A percentile compares a stretch with the other conserved stretches of the same genome.
Conservation (phyloP, 2,329 filamentous ascomycete genomes). For the Ophiostoma novo-ulmi region DNA sequence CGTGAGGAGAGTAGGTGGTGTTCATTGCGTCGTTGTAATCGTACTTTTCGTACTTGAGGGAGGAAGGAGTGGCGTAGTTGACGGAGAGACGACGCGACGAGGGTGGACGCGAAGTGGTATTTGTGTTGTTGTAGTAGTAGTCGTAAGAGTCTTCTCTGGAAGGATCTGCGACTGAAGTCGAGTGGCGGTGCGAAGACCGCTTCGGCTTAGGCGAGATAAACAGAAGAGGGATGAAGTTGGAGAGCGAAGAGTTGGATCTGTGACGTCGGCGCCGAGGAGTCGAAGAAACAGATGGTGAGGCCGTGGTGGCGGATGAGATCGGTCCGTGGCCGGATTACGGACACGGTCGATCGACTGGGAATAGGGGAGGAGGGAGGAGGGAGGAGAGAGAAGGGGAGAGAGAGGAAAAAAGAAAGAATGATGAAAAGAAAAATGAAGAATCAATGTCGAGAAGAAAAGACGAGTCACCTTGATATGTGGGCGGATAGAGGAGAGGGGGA, state of each 20-base stretch:
- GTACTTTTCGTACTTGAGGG: slow-evolving; percentile 28
- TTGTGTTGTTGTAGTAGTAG: slow-evolving; percentile 15
- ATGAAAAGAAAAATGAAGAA: slow-evolving; percentile 35
- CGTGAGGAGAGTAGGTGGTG: slow-evolving; percentile 41
- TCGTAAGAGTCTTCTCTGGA: slow-evolving; percentile 7
- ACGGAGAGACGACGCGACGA: slow-evolving; percentile 11
- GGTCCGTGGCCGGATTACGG: slow-evolving; percentile 28
- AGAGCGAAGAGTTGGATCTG: slow-evolving; percentile 27
- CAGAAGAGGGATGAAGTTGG: slow-evolving; percentile 25
- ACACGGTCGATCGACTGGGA: slow-evolving; percentile 26
- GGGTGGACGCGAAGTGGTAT: slow-evolving; percentile 1
- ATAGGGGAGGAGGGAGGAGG: background rate
- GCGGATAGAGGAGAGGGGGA: slow-evolving; percentile 54
- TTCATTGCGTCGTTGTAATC: slow-evolving; percentile 38
- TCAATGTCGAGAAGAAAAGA: slow-evolving; percentile 34
- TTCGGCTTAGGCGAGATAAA: slow-evolving; percentile 27
- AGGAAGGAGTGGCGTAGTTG: background rate
- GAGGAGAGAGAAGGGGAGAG: background rate
- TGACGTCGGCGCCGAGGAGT: slow-evolving; percentile 27
- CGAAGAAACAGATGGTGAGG: slow-evolving; percentile 24
- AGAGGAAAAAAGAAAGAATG: slow-evolving; percentile 15
- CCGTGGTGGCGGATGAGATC: slow-evolving; percentile 27
- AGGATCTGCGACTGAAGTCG: slow-evolving; percentile 18
- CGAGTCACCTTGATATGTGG: slow-evolving; percentile 58
- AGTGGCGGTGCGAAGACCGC: slow-evolving; percentile 21